Evolutionary conservation across 495 filamentous ascomycete species (phyloP), one percentile per base, ranked within the genome.

Genomic region (Hypoxylon subgilvum): DNA sequence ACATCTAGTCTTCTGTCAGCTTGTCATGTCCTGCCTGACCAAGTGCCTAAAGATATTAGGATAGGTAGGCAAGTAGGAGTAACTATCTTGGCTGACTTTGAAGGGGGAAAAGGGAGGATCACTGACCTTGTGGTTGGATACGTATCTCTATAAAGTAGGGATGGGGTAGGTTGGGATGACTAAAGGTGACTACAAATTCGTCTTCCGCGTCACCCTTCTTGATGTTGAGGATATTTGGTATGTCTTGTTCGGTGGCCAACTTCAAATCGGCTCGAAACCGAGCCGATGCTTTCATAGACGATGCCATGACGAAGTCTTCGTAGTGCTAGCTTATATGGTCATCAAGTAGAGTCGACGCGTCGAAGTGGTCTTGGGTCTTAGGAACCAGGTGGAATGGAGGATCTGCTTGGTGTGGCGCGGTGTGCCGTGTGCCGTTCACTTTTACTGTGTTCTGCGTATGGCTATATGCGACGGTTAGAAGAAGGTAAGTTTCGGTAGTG

Each of bases 131-230:
- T 3, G 86, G 71, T 6, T 85, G 68, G 12, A 73, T 81, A 16
- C 78, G 78, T 21, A 88, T 74, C 23, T 80, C 70, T 30, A 87
- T 68, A 7, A 57, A 44, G 2, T 61, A 47, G 3, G 48, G 63
- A 23, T 59, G 41, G 18, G 57, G 41, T 7, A 52, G 9, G 25
- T 23, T 44, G 19, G 74, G 68, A 12, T 66, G 43, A 1, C 57
- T 67, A 48, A 80, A 85, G 0, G 66, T 69, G 58, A 90, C 88
- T 2, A 72, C 77, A 55, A 91, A 78, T 25, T 82, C 81, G 21
- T 85, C 85, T 68, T 88, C 82, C 30, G 82, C 83, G 5, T 84
- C 82, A 8, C 86, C 86, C 16, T 73, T 63, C 41, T 72, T 73
- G 30, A 91, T 69, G 25, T 75, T 58, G 40, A 60, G 13, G 38